Evolutionary conservation across 306 rosid genomes (phyloP).

Genomic region (Heteromeles arbutifolia): DNA sequence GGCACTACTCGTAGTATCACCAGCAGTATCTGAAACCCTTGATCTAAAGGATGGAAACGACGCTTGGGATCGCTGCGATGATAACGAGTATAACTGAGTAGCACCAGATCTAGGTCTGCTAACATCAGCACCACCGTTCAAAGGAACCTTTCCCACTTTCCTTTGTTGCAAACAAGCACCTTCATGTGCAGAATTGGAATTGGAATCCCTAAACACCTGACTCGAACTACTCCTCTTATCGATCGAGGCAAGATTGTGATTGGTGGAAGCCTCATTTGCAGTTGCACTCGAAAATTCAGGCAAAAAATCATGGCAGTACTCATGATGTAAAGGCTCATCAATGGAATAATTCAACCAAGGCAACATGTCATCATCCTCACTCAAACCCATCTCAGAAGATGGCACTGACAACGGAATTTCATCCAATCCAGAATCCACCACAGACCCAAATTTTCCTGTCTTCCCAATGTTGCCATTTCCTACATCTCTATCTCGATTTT

Average conservation of each 20-base stretch:
- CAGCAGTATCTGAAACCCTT: constrained; percentile 30
- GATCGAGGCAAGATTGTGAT: constrained; percentile 33
- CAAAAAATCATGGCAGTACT: constrained; percentile 60
- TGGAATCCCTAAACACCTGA: constrained; percentile 45
- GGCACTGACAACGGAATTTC: constrained; percentile 62
- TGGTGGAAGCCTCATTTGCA: constrained; percentile 30
- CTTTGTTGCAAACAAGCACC: constrained; percentile 38
- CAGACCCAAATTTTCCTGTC: constrained; percentile 52
- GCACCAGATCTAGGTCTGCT: constrained; percentile 33
- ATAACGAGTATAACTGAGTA: constrained; percentile 33
- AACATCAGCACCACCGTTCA: constrained; percentile 35
- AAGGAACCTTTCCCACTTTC: constrained; percentile 42
- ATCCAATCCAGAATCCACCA: constrained; percentile 45
- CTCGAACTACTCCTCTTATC: constrained; percentile 41
- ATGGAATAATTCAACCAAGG: constrained; percentile 84
- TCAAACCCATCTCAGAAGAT: constrained; percentile 52
- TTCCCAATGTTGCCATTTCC: constrained; percentile 36
- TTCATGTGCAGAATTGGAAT: constrained; percentile 28
- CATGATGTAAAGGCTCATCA: constrained; percentile 58
- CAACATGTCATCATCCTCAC: constrained; percentile 59
- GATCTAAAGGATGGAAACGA: constrained; percentile 48
- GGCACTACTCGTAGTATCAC: constrained; percentile 33
- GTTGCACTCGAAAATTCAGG: constrained; percentile 62
- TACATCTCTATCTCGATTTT: constrained; percentile 50
- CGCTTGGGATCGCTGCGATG: constrained; percentile 51